Evolutionary conservation across 768 basidiomycete species (phyloP).

Genomic region (Tephrocybe sp.): DNA sequence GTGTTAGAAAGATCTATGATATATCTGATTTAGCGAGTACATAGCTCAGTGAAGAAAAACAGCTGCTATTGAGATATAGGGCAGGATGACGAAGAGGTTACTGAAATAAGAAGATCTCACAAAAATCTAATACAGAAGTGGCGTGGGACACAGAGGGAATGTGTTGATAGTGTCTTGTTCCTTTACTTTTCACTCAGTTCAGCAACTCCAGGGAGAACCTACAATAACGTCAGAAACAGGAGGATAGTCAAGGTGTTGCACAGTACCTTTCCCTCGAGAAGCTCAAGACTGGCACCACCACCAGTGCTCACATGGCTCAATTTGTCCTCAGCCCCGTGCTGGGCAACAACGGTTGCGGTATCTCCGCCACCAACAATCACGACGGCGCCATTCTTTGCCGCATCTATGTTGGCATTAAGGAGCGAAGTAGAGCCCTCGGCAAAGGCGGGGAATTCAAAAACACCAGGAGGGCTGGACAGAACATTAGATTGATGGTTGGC

Average conservation of each 20-base stretch:
- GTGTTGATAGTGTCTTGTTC: no score
- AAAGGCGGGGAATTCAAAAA: conserved; percentile 96
- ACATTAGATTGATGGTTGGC: not conserved
- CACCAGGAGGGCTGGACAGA: conserved; percentile 80
- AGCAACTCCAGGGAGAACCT: conserved; percentile 90
- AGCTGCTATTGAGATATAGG: no score
- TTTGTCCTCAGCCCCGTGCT: conserved; percentile 80
- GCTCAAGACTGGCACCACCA: conserved; percentile 90
- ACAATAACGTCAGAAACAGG: conserved; percentile 13
- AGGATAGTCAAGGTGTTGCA: not conserved
- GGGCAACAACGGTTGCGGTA: conserved; percentile 94
- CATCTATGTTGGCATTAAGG: conserved; percentile 84
- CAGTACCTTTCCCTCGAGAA: conserved; percentile 94
- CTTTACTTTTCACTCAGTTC: conserved; percentile 80
- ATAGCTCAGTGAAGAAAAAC: no score
- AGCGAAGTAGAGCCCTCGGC: conserved; percentile 82
- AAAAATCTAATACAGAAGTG: no score
- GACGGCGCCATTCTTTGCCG: conserved; percentile 80
- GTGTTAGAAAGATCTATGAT: no score
- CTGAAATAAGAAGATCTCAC: no score
- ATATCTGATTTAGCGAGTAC: no score
- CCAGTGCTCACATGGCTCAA: conserved; percentile 97
- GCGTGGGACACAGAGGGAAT: no score
- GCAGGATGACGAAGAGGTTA: no score
- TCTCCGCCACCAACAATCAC: conserved; percentile 97